These are phyloP conservation scores for Marasmius tenuissimus DNA, from an alignment of 1,284 basidiomycete species.

Conservation along the genomic window DNA sequence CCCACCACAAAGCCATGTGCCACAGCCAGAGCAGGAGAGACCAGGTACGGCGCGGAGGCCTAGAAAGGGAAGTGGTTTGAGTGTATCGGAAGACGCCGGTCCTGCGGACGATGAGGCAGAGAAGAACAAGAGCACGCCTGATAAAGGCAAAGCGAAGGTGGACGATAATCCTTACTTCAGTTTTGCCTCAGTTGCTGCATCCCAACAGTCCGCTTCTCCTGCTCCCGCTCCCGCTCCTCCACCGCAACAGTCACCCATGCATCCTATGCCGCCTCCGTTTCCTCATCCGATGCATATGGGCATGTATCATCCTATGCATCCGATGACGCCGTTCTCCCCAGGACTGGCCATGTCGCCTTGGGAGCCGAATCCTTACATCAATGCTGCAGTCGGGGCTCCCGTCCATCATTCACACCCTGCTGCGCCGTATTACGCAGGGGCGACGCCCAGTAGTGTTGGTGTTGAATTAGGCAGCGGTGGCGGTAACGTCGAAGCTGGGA, in stretches of 20 bases:
- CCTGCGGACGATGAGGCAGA: background rate
- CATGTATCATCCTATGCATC: slow-evolving; percentile 14
- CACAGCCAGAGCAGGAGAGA: background rate
- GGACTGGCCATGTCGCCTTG: slow-evolving; percentile 73
- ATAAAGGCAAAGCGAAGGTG: background rate
- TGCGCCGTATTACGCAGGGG: slow-evolving; percentile 2
- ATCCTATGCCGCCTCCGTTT: background rate
- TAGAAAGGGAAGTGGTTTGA: background rate
- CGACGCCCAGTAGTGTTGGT: slow-evolving; percentile 12
- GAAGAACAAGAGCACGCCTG: background rate
- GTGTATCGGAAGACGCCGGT: background rate
- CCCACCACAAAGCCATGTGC: background rate
- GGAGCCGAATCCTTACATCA: slow-evolving; percentile 56
- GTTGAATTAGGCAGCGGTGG: slow-evolving; percentile 11
- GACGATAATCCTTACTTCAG: background rate
- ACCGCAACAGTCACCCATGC: background rate
- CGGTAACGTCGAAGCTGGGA: slow-evolving; percentile 8
- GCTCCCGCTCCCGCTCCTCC: too few species aligned
- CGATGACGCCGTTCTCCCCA: slow-evolving; percentile 54
- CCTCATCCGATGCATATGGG: background rate
- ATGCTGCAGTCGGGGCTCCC: slow-evolving; percentile 70
- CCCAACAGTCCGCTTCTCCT: background rate
- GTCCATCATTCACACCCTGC: slow-evolving; percentile 36
- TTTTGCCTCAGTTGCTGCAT: background rate
- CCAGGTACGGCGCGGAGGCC: background rate